phyloP scores from a whole-genome alignment of 441 rosid genomes.

The Pelargonium fulgidum region DNA sequence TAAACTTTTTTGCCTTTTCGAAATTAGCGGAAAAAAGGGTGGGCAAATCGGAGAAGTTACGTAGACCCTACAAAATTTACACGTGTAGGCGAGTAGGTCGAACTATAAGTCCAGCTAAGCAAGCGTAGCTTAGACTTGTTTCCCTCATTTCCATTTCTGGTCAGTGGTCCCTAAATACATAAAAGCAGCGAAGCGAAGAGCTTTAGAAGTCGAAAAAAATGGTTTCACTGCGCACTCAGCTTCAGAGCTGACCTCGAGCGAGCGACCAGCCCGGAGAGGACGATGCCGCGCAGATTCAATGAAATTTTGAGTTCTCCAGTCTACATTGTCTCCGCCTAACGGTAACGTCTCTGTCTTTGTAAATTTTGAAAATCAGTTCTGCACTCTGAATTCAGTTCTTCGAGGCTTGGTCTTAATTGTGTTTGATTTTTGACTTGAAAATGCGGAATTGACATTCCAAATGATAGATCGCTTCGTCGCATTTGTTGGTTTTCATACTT shows the following conservation, averaged over 20 bases:
- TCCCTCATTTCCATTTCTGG: constrained; percentile 6
- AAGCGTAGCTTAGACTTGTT: constrained; percentile 9
- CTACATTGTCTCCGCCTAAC: background rate
- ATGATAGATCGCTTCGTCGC: constrained; percentile 22
- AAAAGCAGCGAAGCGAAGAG: background rate
- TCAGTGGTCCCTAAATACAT: background rate
- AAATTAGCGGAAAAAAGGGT: background rate
- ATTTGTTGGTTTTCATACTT: background rate
- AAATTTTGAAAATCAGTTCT: background rate
- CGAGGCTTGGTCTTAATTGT: background rate
- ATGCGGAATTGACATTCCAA: constrained; percentile 14
- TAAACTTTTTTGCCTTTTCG: background rate
- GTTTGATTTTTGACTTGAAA: constrained; percentile 14
- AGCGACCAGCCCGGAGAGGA: background rate
- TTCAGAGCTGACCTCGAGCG: too few relatives aligned
- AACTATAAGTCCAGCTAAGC: background rate
- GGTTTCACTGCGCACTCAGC: background rate
- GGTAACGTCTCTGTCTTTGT: background rate
- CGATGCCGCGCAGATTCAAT: background rate
- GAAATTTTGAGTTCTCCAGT: background rate
- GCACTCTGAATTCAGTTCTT: background rate
- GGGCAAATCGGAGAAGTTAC: background rate
- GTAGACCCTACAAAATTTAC: background rate
- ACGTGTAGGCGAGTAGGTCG: constrained; percentile 3
- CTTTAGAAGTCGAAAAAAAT: too few relatives aligned